phyloP scores from a whole-genome alignment of 768 basidiomycete species.

The Collybia sp. region DNA sequence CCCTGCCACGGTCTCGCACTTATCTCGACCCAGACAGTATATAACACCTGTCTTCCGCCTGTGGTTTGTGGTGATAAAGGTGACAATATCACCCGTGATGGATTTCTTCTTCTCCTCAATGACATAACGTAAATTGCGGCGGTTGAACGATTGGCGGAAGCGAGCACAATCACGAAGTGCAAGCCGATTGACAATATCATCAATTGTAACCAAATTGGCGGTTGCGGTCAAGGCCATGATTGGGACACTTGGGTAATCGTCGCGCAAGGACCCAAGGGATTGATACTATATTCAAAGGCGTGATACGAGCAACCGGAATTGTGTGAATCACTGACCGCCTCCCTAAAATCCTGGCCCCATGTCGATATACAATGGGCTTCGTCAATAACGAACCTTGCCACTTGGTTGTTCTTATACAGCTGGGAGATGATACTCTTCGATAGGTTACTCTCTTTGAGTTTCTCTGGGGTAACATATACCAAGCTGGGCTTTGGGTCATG shows the following conservation, averaged over 20 bases:
- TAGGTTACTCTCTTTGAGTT: slow-evolving; percentile 58
- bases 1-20: slow-evolving; percentile 79
- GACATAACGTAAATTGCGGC: slow-evolving; percentile 83
- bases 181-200: slow-evolving; percentile 75
- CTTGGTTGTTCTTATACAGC: slow-evolving; percentile 49
- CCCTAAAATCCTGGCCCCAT: slow-evolving; percentile 94
- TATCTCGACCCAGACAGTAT: slow-evolving; percentile 68
- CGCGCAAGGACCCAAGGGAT: slow-evolving; percentile 61
- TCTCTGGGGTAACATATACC: slow-evolving; percentile 92
- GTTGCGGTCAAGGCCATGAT: slow-evolving; percentile 98
- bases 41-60: slow-evolving; percentile 71
- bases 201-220: slow-evolving; percentile 71
- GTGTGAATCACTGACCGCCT: slow-evolving; percentile 45
- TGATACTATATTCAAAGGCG: slow-evolving; percentile 51
- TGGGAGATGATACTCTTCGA: slow-evolving; percentile 50
- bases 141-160: slow-evolving; percentile 86
- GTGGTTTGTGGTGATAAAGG: slow-evolving; percentile 61
- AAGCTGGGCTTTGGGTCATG: slow-evolving; percentile 51
- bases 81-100: slow-evolving; percentile 56
- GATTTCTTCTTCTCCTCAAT: slow-evolving; percentile 42
- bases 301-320: too few species aligned
- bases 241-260: slow-evolving; percentile 73
- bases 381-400: slow-evolving; percentile 92
- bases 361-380: slow-evolving; percentile 94
- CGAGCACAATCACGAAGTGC: slow-evolving; percentile 52